Base-by-base conservation (phyloP, 2,329 filamentous ascomycete genomes). In the Colletotrichum brevisporum region DNA sequence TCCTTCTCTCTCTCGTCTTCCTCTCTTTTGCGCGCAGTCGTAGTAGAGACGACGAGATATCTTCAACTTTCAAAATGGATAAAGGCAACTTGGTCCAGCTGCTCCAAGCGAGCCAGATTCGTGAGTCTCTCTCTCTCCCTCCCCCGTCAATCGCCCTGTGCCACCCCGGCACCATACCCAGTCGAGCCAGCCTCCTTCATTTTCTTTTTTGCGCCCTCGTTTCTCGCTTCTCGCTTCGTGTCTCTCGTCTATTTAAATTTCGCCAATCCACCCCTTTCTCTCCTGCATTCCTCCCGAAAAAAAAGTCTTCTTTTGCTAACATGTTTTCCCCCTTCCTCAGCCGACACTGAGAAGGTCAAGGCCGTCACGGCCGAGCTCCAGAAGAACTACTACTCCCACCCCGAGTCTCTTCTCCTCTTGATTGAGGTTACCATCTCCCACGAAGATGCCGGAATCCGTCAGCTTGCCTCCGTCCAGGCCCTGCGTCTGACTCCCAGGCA, bases 401-500 rank as follows among this genome's bases (percentile, higher is more conserved):
- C 95, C 47, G 89, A 94, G 76, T 94, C 94, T 16, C 90, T 98
- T 67, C 88, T 95, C 64, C 90, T 93, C 76, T 91, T 98, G 71
- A 89, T 98, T 74, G 94, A 98, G 83, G 91, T 98, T 76, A 88
- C 97, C 74, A 92, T 94, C 75, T 93, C 92, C 67, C 92, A 97
- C 81, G 85, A 90, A 70, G 86, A 90, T 77, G 80, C 88, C 54
- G 89, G 91, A 74, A 86, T 98, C 64, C 92, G 94, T 77, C 96
- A 98, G 86, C 88, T 97, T 73, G 94, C 96, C 61, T 93, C 95
- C 61, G 94, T 98, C 72, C 95, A 98, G 86, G 92, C 93, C 36
- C 87, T 94, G 70, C 92, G 94, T 76, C 87, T 97, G 53, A 92
- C 96, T 47, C 82, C 87, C 74, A 97, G 93, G 85, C 95, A 97